Base-by-base conservation (phyloP, 2,329 filamentous ascomycete genomes). In the Dactylellina haptotyla region DNA sequence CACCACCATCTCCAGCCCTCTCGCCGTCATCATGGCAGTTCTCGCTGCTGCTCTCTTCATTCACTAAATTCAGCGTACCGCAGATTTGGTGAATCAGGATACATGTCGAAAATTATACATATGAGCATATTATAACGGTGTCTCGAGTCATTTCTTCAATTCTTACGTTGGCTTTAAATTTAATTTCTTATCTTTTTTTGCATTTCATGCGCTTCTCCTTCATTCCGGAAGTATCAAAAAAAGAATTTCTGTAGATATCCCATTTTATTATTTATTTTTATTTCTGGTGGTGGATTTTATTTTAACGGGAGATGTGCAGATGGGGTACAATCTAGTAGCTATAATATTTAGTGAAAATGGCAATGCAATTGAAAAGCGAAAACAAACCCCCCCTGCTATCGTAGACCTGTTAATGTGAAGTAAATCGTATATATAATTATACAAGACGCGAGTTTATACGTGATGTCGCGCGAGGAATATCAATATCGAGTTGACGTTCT, bases 21-120 rank as follows among this genome's bases (percentile, higher is more conserved):
- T 73, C 32, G 69, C 69, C 9, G 69, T 73, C 48, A 66, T 73
- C 61, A 62, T 73, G 69, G 69, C 69, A 32, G 61, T 73, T 43
- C 51, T 73, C 26, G 69, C 69, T 45, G 69, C 69, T 20, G 41
- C 69, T 48, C 25, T 73, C 46, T 73, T 73, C 69, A 66, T 73
- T 32, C 67, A 72, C 59, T 72, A 72, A 65, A 65, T 54, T 46
- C 43, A 39, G 41, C 28, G 3, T 26, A 20, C 37, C 56, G 18
- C 23, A 28, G 41, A 25, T 56, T 62, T 50, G 20, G 48, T 28
- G 16, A 12, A 48, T 41, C 51, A 58, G 37, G 28, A 43, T 34
- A 41, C 37, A 53, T 10, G 46, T 58, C 50, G 53, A 46, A 56
- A 56, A 56, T 62, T 37, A 20, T 46, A 6, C 14, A 6, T 50